Base-by-base conservation (phyloP, 495 filamentous ascomycete genomes). In the Opeltia flavorubescens region DNA sequence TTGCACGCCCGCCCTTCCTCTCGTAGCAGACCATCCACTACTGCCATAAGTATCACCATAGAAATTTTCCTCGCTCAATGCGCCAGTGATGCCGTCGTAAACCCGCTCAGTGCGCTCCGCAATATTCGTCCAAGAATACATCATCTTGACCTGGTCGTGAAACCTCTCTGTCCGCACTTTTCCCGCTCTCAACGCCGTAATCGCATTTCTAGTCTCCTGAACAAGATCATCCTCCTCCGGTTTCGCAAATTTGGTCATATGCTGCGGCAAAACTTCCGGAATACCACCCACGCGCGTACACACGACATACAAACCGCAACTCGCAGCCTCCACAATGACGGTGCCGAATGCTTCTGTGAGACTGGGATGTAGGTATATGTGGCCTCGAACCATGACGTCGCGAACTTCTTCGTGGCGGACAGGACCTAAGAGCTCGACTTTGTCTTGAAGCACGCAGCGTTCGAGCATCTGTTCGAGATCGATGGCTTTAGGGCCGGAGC, bases 101-200 rank as follows among this genome's bases (percentile, higher is more conserved):
- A 98, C 93, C 1, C 93, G 73, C 59, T 98, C 91, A 1, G 91
- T 95, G 27, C 91, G 80, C 51, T 79, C 71, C 0, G 91, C 91
- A 1, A 98, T 87, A 60, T 98, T 86, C 2, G 84, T 89, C 91
- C 91, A 98, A 0, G 81, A 88, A 64, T 98, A 98, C 91, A 96
- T 95, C 58, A 78, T 80, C 62, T 93, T 93, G 36, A 98, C 91
- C 61, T 94, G 80, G 46, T 94, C 89, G 58, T 98, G 91, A 57
- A 98, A 98, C 23, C 82, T 75, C 58, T 95, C 89, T 2, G 93
- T 94, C 42, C 86, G 80, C 17, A 98, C 79, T 54, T 81, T 80
- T 55, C 86, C 87, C 9, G 77, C 79, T n/a, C 86, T 74, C 28
- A 95, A 67, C 5, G 77, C 76, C 0, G 75, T 77, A 51, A 95